These are phyloP conservation scores for Lentinula detonsa DNA, from an alignment of 768 basidiomycete genomes.

Conservation along the genomic window DNA sequence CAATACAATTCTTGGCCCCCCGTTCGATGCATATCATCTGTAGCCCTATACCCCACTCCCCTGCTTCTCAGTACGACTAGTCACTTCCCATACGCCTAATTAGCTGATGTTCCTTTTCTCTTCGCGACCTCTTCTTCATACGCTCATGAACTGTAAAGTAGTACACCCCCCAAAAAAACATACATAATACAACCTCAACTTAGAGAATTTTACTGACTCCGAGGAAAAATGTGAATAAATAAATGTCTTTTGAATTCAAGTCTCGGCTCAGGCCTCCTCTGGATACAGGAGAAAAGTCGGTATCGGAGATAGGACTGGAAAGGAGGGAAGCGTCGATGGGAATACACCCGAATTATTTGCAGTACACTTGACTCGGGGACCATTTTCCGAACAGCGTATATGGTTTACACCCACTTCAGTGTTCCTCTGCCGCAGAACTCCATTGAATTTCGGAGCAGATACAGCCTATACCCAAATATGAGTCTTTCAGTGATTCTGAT, in stretches of 20 bases:
- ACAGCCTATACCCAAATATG: not conserved
- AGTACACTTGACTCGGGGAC: not conserved
- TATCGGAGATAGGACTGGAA: not conserved
- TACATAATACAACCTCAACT: not conserved
- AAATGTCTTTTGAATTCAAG: not conserved
- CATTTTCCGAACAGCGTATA: not conserved
- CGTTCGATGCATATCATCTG: slow-evolving; percentile 3
- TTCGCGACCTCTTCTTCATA: not conserved
- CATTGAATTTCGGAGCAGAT: not conserved
- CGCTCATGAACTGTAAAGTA: not conserved
- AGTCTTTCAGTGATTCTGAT: not conserved
- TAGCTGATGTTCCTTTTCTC: not conserved
- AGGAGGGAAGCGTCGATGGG: not conserved
- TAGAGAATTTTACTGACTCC: not conserved
- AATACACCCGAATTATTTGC: not conserved
- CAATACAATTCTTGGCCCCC: not conserved
- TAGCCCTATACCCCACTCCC: not conserved
- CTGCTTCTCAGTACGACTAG: not conserved
- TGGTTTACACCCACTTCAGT: not conserved
- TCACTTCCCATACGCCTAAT: not conserved
- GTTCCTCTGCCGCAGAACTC: not conserved
- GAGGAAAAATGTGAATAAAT: not conserved
- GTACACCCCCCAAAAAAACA: not conserved
- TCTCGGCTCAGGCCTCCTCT: not conserved
- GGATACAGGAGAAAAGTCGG: not conserved